Base-by-base conservation (phyloP, 331 rosid species). In the Pyracantha coccinea region DNA sequence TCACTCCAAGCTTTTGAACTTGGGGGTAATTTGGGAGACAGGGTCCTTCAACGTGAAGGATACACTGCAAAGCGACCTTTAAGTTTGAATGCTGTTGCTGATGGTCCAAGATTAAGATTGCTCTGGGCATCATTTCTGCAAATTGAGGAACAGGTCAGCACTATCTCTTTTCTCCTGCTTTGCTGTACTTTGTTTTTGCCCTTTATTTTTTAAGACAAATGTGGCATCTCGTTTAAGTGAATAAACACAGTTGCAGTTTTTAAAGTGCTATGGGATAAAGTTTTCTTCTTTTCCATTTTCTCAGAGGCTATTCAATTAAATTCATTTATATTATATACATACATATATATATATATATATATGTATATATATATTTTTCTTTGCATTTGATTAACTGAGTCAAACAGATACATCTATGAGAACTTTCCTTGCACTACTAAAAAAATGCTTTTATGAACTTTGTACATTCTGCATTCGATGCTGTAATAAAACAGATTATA, bases 111-210 rank as follows among this genome's bases (percentile, higher is more conserved):
- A 85, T 79, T 92, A 75, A 82, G 89, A 74, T 85, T 95, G 87
- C 89, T 95, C 67, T 95, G 96, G 93, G 86, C 87, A 75, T 76
- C 96, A 69, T 92, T 95, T 84, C 91, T 61, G 81, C 88, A 69
- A 77, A 80, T 95, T 79, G 97, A 92, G 90, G 86, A 92, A 85
- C 89, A 90, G 97, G 99, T 77, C 88, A 80, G 92, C 73, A 77
- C 64, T 79, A 75, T 69, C 73, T 76, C 77, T 61, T 50, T 73
- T 83, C 71, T 78, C 59, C 60, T 71, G 68, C 75, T 75, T 81
- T 59, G 58, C 66, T 67, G n/a, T 44, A 33, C 75, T 66, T 53
- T 10, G 2, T 17, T 19, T 59, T 23, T 74, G n/a, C 21, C 9
- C 50, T 11, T 65, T 53, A 10, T 27, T 77, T 80, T 77, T 21